Base-by-base conservation (phyloP, 2,329 filamentous ascomycete species). In the Pseudogymnoascus sp. region DNA sequence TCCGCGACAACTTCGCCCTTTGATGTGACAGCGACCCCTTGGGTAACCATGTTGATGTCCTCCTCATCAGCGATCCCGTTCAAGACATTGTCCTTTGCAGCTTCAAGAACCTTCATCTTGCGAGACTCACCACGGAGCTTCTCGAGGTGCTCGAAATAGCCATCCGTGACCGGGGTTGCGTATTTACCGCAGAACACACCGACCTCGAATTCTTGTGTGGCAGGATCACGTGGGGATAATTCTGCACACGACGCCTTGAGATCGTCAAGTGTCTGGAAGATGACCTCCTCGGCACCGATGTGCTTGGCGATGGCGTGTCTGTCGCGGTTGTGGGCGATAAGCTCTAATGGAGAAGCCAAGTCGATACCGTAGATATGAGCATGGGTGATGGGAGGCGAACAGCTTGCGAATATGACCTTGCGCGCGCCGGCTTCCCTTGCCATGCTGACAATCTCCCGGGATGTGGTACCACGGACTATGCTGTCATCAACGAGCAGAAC, bases 131-230 rank as follows among this genome's bases (percentile, higher is more conserved):
- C 88, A 60, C 90, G 81, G 16, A 92, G 75, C 62, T 81, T 78
- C 74, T 90, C 87, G 4, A 95, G 79, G 69, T 91, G 89, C 66
- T 90, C 85, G 67, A 97, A 94, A 76, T 97, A 97, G 37, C 83
- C 86, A 6, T 86, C 81, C 1, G 87, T 83, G 1, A 97, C 88
- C 0, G 85, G 85, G 0, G 93, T 97, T 64, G 90, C 81, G 74
- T 97, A 97, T 65, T 86, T 85, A 50, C 93, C 93, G 70, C 86
- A 91, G 77, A 97, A 97, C 7, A 97, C 92, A 60, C 93, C 92
- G 2, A 95, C 86, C 72, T 97, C 93, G 67, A 97, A 97, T 61
- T 87, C 79, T 65, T 82, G 78, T 7, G 79, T 79, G 68, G 83
- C 72, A 35, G 78, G 76, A 63, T 82, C 75, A 61, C 81, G 76